Evolutionary conservation across 192 early-diverging fungal genomes (phyloP), one percentile per base, ranked within the genome.

Genomic region (Podila verticillata): DNA sequence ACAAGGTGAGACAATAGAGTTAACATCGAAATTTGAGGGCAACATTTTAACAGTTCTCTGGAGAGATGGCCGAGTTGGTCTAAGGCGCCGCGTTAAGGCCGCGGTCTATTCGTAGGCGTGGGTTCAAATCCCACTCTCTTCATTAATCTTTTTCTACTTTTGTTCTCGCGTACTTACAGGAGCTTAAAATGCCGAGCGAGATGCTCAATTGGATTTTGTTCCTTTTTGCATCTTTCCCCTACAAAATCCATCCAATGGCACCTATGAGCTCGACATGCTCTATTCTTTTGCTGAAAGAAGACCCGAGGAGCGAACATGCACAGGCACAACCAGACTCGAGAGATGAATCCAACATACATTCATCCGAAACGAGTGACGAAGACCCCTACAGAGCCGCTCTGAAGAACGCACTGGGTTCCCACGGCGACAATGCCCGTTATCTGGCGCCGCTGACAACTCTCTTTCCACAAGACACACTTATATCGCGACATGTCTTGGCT

Each of bases 281-380:
- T 20, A 75, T 75, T 7, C 74, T 75, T 70, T 54, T 75, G 44
- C 57, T 75, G 3, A 75, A 75, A 31, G 74, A 75, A 28, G 62
- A 66, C 17, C 54, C 66, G 1, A 48, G 13, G 2, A 26, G 7
- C 10, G 51, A 54, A 24, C n/a, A 26, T 13, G 22, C 26, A 31
- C 36, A 7, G 3, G 36, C 47, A 56, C 17, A 6, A 32, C 44
- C 47, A 34, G n/a, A 8, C 20, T 22, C 3, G 2, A 22, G 5
- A 5, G 7, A 34, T 36, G 28, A 0, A 22, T 57, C 32, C 30
- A 32, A 34, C 22, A 29, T 7, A 20, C 24, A 15, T 36, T 6
- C 35, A 54, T 30, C 24, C 1, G 47, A 6, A 36, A 17, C 15
- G 8, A 36, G 61, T 5, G 20, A 59, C 47, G 67, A n/a, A n/a